A percentile compares a stretch with the other conserved stretches of the same genome.
phyloP scores from a whole-genome alignment of 495 filamentous ascomycete species.

The Penicillium flavigenum region DNA sequence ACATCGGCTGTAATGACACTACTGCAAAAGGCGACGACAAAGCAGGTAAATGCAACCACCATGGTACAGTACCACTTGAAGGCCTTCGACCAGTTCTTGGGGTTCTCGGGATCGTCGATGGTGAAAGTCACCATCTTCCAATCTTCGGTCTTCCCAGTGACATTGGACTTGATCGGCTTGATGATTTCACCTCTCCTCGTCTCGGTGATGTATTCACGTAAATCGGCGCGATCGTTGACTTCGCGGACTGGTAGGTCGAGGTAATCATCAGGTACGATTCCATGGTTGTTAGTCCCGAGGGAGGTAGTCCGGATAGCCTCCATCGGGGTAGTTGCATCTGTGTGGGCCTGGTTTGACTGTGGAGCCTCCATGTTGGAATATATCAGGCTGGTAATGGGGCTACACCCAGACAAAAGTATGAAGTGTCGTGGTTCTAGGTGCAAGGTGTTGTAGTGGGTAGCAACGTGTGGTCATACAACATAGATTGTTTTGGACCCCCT shows the following conservation, averaged over 20 bases:
- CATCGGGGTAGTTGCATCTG: conserved; percentile 21
- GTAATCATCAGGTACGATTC: conserved; percentile 26
- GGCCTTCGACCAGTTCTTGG: conserved; percentile 57
- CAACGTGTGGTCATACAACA: not conserved
- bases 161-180: conserved; percentile 51
- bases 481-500: not conserved
- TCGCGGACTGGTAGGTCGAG: conserved; percentile 62
- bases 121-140: conserved; percentile 75
- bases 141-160: conserved; percentile 50
- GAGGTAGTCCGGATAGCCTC: conserved; percentile 20
- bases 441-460: not conserved
- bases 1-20: conserved; percentile 68
- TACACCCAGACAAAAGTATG: conserved; percentile 10
- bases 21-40: conserved; percentile 64
- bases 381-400: conserved; percentile 2
- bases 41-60: conserved; percentile 59
- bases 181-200: conserved; percentile 59
- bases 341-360: conserved; percentile 11
- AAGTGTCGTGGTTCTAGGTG: not conserved
- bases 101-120: conserved; percentile 59
- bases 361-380: conserved; percentile 22
- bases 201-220: conserved; percentile 64
- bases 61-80: conserved; percentile 69
- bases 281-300: conserved; percentile 16
- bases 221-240: conserved; percentile 55